phyloP scores from a whole-genome alignment of 1,284 basidiomycete genomes.

The Megacollybia platyphylla region DNA sequence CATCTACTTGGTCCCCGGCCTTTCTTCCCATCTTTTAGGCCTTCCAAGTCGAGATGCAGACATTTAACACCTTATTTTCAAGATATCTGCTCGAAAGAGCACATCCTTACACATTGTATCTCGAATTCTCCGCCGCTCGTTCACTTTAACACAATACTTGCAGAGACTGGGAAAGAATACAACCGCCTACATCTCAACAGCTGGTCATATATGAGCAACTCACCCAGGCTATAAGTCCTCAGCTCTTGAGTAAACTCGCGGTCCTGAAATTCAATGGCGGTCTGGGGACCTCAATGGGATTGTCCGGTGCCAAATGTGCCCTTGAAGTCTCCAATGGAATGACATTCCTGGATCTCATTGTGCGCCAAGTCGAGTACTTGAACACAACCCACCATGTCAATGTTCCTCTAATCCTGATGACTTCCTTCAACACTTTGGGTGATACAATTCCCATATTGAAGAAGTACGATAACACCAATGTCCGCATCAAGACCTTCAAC shows the following conservation, averaged over 20 bases:
- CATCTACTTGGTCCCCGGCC: background rate
- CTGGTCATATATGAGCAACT: constrained; percentile 81
- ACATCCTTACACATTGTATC: constrained; percentile 67
- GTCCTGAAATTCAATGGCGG: constrained; percentile 99
- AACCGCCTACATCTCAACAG: constrained; percentile 85
- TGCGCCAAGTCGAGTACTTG: constrained; percentile 89
- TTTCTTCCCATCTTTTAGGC: constrained; percentile 35
- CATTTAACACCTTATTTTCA: constrained; percentile 97
- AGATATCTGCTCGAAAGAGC: constrained; percentile 89
- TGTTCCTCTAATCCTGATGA: constrained; percentile 98
- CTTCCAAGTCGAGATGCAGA: constrained; percentile 98
- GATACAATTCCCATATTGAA: constrained; percentile 96
- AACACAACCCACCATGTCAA: constrained; percentile 58
- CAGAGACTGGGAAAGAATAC: constrained; percentile 96
- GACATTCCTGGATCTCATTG: constrained; percentile 96
- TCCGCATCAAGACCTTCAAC: constrained; percentile 93
- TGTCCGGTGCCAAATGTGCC: constrained; percentile 87
- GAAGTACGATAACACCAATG: constrained; percentile 97
- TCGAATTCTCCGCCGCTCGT: too few relatives aligned
- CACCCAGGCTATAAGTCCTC: constrained; percentile 41
- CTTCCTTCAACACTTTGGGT: constrained; percentile 98
- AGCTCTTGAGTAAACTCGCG: constrained; percentile 85
- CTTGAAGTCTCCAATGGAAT: constrained; percentile 92
- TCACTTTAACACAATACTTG: background rate
- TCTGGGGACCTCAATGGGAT: constrained; percentile 95